Percentiles rank a stretch among this genome's conserved stretches.
phyloP scores from a whole-genome alignment of 192 early-diverging fungal genomes.

The Gamsiella multidivaricata region DNA sequence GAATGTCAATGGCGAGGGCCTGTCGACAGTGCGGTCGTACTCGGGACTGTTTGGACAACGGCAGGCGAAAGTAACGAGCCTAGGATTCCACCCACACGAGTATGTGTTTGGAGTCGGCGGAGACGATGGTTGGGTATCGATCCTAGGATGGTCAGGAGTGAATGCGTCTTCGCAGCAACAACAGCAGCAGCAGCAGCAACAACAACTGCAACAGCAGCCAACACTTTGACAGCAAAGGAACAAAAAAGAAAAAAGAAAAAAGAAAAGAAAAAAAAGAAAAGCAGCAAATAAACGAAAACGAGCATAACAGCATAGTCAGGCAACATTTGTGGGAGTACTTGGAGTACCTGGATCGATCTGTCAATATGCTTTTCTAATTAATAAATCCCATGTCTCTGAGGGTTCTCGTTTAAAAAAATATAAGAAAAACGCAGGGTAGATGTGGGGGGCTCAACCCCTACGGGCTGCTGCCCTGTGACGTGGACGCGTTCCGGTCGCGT shows the following conservation, averaged over 20 bases:
- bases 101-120: conserved; percentile 65
- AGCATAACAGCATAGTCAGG: too few relatives aligned
- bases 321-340: too few relatives aligned
- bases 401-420: too few relatives aligned
- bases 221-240: too few relatives aligned
- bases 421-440: neutral
- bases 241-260: neutral
- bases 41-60: conserved; percentile 68
- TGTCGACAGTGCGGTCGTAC: conserved; percentile 62
- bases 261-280: neutral
- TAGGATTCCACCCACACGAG: conserved; percentile 77
- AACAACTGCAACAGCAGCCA: neutral
- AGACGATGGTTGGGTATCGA: conserved; percentile 56
- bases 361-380: too few relatives aligned
- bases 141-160: conserved; percentile 44
- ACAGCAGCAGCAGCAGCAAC: neutral
- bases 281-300: too few relatives aligned
- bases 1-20: conserved; percentile 60
- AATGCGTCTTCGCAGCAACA: conserved; percentile 2
- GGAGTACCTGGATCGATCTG: too few relatives aligned
- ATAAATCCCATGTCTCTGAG: too few relatives aligned
- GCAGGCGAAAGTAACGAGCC: conserved; percentile 60
- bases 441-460: too few relatives aligned
- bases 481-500: neutral
- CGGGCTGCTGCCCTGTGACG: too few relatives aligned